Conservation (phyloP, 1,284 basidiomycete species). For the Trametes sp. region DNA sequence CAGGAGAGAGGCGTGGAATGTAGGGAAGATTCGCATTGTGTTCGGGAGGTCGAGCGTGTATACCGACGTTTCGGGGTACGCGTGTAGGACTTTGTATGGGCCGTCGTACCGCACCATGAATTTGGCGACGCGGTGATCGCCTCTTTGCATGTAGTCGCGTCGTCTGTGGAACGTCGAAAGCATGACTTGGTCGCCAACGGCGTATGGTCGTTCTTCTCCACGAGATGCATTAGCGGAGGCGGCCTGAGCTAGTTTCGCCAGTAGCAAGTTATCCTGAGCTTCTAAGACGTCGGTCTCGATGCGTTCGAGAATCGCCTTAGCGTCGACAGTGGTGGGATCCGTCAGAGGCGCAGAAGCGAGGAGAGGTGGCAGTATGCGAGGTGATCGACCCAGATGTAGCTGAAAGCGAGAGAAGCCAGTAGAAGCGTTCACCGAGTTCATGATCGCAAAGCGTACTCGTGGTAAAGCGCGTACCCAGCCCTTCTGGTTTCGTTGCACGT, state of each 20-base stretch:
- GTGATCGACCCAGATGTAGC: not conserved
- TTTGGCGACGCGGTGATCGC: not conserved
- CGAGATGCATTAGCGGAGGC: not conserved
- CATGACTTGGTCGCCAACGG: not conserved
- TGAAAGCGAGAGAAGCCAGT: not conserved
- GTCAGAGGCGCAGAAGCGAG: too few relatives aligned
- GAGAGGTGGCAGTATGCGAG: not conserved
- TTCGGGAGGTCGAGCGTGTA: not conserved
- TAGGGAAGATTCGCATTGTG: not conserved
- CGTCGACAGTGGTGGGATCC: conserved; percentile 4
- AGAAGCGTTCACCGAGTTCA: not conserved
- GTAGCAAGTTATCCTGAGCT: conserved; percentile 28
- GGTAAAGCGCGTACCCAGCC: not conserved
- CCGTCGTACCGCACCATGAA: not conserved
- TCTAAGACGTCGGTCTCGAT: conserved; percentile 23
- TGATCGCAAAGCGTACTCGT: not conserved
- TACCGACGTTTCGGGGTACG: not conserved
- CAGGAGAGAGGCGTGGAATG: not conserved
- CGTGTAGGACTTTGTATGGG: not conserved
- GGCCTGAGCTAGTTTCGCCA: conserved; percentile 28
- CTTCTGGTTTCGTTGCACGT: not conserved
- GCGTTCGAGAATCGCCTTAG: too few relatives aligned
- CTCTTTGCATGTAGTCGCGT: not conserved
- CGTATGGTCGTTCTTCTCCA: not conserved
- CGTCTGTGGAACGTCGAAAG: not conserved